These are phyloP conservation scores for Cyclostephanos tholiformis DNA, from an alignment of 108 stramenopile genomes.

Conservation along the genomic window DNA sequence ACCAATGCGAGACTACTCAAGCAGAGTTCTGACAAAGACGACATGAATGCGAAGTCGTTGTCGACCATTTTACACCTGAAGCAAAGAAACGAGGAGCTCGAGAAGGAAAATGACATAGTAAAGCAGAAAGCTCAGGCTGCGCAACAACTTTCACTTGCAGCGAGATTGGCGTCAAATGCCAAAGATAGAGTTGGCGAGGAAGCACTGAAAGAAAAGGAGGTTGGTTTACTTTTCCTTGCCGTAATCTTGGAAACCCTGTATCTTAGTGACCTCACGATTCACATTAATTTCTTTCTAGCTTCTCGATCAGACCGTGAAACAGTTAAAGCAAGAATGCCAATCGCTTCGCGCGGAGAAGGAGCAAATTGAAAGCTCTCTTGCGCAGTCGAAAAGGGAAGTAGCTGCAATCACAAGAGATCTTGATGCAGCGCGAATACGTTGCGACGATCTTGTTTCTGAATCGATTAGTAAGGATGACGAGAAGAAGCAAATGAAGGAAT, in stretches of 20 bases:
- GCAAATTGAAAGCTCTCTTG: slow-evolving; percentile 41
- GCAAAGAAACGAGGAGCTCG: slow-evolving; percentile 71
- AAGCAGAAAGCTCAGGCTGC: slow-evolving; percentile 77
- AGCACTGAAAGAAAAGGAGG: slow-evolving; percentile 61
- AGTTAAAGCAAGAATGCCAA: slow-evolving; percentile 45
- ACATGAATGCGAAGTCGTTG: slow-evolving; percentile 87
- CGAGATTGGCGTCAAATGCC: slow-evolving; percentile 82
- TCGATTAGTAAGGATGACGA: slow-evolving; percentile 61
- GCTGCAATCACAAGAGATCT: slow-evolving; percentile 54
- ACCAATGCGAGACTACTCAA: slow-evolving; percentile 74
- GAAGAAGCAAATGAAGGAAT: slow-evolving; percentile 69
- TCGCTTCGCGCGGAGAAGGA: slow-evolving; percentile 41
- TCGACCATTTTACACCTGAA: slow-evolving; percentile 86
- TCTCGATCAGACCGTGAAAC: slow-evolving; percentile 50
- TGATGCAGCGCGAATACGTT: slow-evolving; percentile 53
- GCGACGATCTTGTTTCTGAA: slow-evolving; percentile 77
- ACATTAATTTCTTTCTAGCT: slow-evolving; percentile 16
- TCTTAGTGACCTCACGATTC: neutral
- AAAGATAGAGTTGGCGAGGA: slow-evolving; percentile 81
- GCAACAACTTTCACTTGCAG: slow-evolving; percentile 77
- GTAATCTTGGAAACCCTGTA: neutral
- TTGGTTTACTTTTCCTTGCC: slow-evolving; percentile 5
- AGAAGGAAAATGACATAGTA: slow-evolving; percentile 68
- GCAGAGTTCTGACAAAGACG: slow-evolving; percentile 85
- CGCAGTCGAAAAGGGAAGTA: slow-evolving; percentile 54